These are phyloP conservation scores for Chiua virens DNA, from an alignment of 768 basidiomycete species.

Conservation along the genomic window DNA sequence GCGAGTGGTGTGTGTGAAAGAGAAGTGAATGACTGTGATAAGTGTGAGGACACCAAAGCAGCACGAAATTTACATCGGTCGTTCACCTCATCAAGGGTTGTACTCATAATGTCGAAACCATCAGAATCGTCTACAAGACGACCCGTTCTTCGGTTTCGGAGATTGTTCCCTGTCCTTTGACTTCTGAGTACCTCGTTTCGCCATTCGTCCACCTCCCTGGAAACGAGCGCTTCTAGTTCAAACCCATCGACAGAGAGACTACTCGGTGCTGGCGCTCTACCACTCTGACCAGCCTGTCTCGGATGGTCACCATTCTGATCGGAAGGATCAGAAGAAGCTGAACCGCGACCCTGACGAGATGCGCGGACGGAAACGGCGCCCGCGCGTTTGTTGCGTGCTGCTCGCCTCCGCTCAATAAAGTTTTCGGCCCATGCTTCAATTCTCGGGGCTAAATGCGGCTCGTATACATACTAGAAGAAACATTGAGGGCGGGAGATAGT, in stretches of 20 bases:
- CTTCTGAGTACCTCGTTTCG: slow-evolving; percentile 41
- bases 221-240: slow-evolving; percentile 54
- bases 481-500: neutral
- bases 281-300: neutral
- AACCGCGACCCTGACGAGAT: slow-evolving; percentile 14
- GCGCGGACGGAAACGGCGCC: slow-evolving; percentile 20
- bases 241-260: slow-evolving; percentile 26
- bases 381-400: slow-evolving; percentile 26
- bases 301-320: slow-evolving; percentile 7
- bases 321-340: slow-evolving; percentile 9
- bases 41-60: neutral
- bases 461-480: slow-evolving; percentile 57
- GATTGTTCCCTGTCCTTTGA: slow-evolving; percentile 10
- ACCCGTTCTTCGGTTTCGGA: slow-evolving; percentile 7
- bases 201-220: slow-evolving; percentile 55
- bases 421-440: slow-evolving; percentile 47
- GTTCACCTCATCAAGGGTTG: slow-evolving; percentile 51
- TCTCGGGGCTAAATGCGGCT: slow-evolving; percentile 65
- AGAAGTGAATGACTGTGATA: slow-evolving; percentile 41
- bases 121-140: slow-evolving; percentile 10
- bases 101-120: slow-evolving; percentile 20
- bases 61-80: neutral
- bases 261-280: slow-evolving; percentile 15
- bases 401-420: slow-evolving; percentile 32
- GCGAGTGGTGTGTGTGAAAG: slow-evolving; percentile 48